These are phyloP conservation scores for Trichomonas vaginalis DNA, from an alignment of 208 protist species.

Conservation along the genomic window DNA sequence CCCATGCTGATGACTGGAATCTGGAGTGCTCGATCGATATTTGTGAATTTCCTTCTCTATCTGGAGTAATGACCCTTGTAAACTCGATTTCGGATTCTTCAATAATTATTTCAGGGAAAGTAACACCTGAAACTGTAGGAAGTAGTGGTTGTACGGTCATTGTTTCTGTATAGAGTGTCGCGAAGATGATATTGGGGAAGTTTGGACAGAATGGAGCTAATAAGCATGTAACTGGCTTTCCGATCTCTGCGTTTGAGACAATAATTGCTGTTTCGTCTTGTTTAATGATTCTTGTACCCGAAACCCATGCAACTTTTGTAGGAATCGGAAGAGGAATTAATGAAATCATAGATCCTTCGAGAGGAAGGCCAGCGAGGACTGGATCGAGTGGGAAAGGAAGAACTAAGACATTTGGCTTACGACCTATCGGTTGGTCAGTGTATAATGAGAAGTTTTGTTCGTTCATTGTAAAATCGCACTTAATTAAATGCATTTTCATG, in stretches of 20 bases:
- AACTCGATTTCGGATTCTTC: neutral
- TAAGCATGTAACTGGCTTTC: neutral
- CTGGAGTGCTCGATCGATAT: neutral
- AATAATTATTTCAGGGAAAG: neutral
- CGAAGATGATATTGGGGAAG: neutral
- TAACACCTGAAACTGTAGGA: neutral
- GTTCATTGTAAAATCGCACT: neutral
- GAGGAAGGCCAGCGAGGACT: neutral
- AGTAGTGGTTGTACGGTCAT: neutral
- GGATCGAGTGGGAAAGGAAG: neutral
- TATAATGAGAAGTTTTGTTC: neutral
- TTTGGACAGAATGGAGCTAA: neutral
- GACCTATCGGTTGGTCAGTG: neutral
- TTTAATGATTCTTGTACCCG: neutral
- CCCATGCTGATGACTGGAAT: neutral
- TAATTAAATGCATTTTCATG: neutral
- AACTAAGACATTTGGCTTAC: neutral
- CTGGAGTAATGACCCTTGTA: neutral
- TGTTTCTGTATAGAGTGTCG: neutral
- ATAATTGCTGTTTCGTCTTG: neutral
- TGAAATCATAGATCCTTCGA: slow-evolving; percentile 1
- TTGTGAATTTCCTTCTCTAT: neutral
- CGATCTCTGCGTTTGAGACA: neutral
- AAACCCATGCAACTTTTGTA: neutral
- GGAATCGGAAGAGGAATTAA: neutral